A percentile compares a stretch with the other conserved stretches of the same genome.
These are phyloP conservation scores for Galerina sulciceps DNA, from an alignment of 768 basidiomycete species.

Conservation along the genomic window DNA sequence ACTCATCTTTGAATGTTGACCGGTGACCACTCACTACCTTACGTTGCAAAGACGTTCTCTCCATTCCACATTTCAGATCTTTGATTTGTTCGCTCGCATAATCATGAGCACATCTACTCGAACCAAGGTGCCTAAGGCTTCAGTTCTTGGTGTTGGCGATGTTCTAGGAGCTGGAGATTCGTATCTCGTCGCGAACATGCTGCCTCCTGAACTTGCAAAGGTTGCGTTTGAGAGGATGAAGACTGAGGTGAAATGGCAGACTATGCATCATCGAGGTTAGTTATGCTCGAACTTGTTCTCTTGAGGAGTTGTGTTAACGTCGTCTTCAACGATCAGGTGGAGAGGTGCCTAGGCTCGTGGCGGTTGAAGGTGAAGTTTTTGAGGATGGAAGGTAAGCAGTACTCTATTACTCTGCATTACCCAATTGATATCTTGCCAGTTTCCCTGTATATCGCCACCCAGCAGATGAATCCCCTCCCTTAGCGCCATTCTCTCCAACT, in stretches of 20 bases:
- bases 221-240: conserved; percentile 60
- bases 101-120: background rate
- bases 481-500: conserved; percentile 69
- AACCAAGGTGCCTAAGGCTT: background rate
- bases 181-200: conserved; percentile 57
- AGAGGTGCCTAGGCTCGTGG: conserved; percentile 48
- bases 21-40: no score
- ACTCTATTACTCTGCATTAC: background rate
- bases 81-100: background rate
- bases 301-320: background rate
- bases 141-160: conserved; percentile 28
- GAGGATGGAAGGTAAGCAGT: conserved; percentile 42
- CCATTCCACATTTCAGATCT: background rate
- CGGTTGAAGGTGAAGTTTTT: conserved; percentile 38
- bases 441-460: conserved; percentile 85
- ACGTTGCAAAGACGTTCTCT: no score
- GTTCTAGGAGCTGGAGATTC: conserved; percentile 71
- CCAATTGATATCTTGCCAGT: conserved; percentile 34
- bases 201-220: conserved; percentile 59
- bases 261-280: conserved; percentile 79
- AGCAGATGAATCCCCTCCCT: conserved; percentile 74
- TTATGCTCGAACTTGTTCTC: conserved; percentile 35
- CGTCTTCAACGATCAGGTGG: conserved; percentile 52
- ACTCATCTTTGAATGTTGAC: no score
- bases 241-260: conserved; percentile 71